These are phyloP conservation scores for Rhizopogon salebrosus DNA, from an alignment of 768 basidiomycete genomes.

Conservation along the genomic window DNA sequence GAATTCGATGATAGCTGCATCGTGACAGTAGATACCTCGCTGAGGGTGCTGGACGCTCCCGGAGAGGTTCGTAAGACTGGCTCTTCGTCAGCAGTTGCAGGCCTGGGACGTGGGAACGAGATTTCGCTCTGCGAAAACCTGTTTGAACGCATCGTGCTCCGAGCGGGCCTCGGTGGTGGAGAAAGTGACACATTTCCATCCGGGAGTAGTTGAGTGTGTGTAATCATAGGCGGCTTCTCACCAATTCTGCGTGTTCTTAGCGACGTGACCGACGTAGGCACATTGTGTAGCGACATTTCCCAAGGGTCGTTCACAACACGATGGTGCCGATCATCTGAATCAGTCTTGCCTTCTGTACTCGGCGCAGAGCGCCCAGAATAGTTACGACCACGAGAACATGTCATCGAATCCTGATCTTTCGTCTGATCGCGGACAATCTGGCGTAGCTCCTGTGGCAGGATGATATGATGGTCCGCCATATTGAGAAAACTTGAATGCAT, in stretches of 20 bases:
- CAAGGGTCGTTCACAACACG: constrained; percentile 8
- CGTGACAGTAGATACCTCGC: constrained; percentile 29
- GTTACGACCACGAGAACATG: constrained; percentile 14
- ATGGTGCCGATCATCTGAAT: constrained; percentile 3
- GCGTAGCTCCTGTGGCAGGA: constrained; percentile 52
- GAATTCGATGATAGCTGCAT: constrained; percentile 12
- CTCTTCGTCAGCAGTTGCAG: background rate
- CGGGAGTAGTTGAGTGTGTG: constrained; percentile 3
- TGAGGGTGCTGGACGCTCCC: constrained; percentile 16
- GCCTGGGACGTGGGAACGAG: background rate
- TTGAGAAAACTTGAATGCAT: constrained; percentile 33
- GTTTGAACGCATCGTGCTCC: constrained; percentile 11
- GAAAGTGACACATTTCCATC: constrained; percentile 21
- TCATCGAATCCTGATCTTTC: background rate
- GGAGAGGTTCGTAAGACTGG: constrained; percentile 7
- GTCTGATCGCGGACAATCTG: constrained; percentile 29
- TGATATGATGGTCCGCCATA: constrained; percentile 38
- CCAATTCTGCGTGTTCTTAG: background rate
- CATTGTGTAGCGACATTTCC: constrained; percentile 34
- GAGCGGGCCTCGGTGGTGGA: constrained; percentile 20
- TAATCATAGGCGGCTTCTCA: background rate
- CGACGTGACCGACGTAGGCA: constrained; percentile 43
- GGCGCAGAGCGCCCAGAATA: constrained; percentile 14
- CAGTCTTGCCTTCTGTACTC: constrained; percentile 4
- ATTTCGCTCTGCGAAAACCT: constrained; percentile 2